Evolutionary conservation across 495 filamentous ascomycete species (phyloP).

Genomic region (Neurospora sp.): DNA sequence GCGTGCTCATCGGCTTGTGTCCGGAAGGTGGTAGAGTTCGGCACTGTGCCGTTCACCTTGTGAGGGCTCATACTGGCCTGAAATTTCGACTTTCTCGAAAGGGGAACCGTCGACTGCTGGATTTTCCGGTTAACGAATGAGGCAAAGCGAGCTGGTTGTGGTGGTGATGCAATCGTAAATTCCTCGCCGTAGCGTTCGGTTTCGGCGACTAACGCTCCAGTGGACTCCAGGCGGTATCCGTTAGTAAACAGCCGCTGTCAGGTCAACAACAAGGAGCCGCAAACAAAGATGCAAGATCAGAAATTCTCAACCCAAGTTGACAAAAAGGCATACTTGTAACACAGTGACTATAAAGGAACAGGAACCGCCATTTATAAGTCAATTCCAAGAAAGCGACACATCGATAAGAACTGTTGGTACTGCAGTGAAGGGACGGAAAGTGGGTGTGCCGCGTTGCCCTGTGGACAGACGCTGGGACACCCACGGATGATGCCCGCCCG

Average conservation of each 20-base stretch:
- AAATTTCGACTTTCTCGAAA: too few species aligned
- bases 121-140: neutral
- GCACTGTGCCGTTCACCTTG: neutral
- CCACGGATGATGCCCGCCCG: neutral
- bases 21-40: neutral
- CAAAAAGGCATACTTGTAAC: neutral
- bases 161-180: neutral
- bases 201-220: neutral
- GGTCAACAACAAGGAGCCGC: neutral
- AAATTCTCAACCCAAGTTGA: neutral
- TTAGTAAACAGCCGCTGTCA: neutral
- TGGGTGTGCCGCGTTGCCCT: neutral
- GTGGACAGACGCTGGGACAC: neutral
- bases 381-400: neutral
- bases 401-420: neutral
- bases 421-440: too few species aligned
- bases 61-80: neutral
- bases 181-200: neutral
- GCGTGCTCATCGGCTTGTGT: slow-evolving; percentile 2
- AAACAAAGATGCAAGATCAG: neutral
- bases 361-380: neutral
- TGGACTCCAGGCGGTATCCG: neutral
- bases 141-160: neutral
- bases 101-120: neutral
- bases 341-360: neutral